Percentiles rank a stretch among this genome's conserved stretches.
phyloP scores from a whole-genome alignment of 257 asterid genomes.

The Fraxinus americana region DNA sequence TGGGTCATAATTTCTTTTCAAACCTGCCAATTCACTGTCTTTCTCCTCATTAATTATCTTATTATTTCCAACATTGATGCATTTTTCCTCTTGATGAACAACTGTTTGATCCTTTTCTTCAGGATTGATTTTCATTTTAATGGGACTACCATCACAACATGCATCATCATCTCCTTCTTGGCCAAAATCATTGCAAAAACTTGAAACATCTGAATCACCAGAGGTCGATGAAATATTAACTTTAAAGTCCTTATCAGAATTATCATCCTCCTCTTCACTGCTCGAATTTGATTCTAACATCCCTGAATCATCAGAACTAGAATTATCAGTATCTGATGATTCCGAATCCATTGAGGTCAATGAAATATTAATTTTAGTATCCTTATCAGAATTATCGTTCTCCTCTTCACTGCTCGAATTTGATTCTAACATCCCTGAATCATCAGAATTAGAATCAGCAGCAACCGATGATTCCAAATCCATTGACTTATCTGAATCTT shows the following conservation, averaged over 20 bases:
- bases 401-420: not conserved
- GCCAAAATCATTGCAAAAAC: not conserved
- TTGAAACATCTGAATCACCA: slow-evolving; percentile 18
- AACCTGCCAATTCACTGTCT: slow-evolving; percentile 17
- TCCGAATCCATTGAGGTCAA: no score
- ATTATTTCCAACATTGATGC: not conserved
- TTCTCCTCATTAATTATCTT: not conserved
- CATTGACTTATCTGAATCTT: slow-evolving; percentile 19
- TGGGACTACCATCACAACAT: not conserved
- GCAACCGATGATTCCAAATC: not conserved
- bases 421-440: not conserved
- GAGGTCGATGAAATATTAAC: slow-evolving; percentile 20
- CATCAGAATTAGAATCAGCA: slow-evolving; percentile 12
- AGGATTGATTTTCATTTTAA: not conserved
- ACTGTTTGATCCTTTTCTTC: not conserved
- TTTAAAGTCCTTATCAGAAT: not conserved
- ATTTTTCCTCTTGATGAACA: slow-evolving; percentile 8
- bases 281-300: no score
- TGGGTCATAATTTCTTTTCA: not conserved
- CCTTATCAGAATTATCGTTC: not conserved
- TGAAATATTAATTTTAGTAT: not conserved
- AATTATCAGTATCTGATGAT: no score
- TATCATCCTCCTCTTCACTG: no score
- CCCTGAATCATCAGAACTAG: no score
- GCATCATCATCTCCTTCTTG: not conserved